These are phyloP conservation scores for Epicoccum sorghinum DNA, from an alignment of 2,329 filamentous ascomycete genomes.

Conservation along the genomic window DNA sequence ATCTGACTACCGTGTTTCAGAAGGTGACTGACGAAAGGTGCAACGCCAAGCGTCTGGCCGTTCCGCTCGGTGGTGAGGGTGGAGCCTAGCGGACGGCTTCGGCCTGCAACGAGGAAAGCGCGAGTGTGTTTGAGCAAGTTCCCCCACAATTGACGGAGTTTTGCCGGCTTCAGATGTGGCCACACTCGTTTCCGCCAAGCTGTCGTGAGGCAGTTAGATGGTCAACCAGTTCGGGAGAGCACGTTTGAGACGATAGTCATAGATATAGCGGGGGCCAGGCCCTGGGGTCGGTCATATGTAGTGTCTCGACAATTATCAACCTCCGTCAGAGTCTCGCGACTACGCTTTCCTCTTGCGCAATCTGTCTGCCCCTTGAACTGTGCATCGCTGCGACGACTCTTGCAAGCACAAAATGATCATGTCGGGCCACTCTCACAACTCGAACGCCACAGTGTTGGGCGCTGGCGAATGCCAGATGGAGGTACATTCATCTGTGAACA, in stretches of 20 bases:
- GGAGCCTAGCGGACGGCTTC: not conserved
- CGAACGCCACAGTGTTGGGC: constrained; percentile 19
- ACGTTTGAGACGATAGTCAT: constrained; percentile 11
- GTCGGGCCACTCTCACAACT: constrained; percentile 20
- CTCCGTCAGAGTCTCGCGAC: not conserved
- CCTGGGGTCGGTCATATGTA: not conserved
- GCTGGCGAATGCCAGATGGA: constrained; percentile 48
- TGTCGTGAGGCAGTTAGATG: constrained; percentile 14
- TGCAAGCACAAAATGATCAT: constrained; percentile 10
- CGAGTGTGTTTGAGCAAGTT: constrained; percentile 41
- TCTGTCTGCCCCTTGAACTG: not conserved
- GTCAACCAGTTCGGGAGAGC: constrained; percentile 4
- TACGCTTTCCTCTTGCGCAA: not conserved
- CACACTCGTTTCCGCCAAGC: constrained; percentile 6
- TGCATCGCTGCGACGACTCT: constrained; percentile 1
- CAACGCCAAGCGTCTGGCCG: constrained; percentile 27
- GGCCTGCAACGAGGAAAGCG: constrained; percentile 16
- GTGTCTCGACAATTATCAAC: not conserved
- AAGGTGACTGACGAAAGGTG: constrained; percentile 15
- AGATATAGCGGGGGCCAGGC: constrained; percentile 13
- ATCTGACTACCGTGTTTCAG: constrained; percentile 14
- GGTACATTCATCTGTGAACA: constrained; percentile 27
- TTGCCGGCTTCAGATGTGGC: constrained; percentile 13
- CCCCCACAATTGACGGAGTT: constrained; percentile 31
- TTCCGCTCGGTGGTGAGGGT: constrained; percentile 12